Evolutionary conservation across 345 rosid genomes (phyloP), one percentile per base, ranked within the genome.

Genomic region (Sapria himalayana): DNA sequence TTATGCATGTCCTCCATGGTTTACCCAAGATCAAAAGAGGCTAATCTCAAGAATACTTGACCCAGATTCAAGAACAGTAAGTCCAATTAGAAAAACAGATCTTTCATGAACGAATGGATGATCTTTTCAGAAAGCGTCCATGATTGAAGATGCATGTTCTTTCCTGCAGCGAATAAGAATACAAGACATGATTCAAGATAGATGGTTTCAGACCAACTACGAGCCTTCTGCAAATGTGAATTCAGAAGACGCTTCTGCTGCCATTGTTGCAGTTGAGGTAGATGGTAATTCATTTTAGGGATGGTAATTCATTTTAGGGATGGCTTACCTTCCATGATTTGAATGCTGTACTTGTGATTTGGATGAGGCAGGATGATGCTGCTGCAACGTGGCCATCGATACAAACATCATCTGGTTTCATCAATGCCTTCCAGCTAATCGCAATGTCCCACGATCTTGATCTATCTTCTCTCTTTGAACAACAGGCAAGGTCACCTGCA

Each of bases 391-490:
- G 62, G n/a, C n/a, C n/a, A n/a, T n/a, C n/a, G 46, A 64, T 58
- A 20, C 49, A 49, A 1, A 63, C 56, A 32, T 64, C 79, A 19
- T 60, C 97, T 18, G 78, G 67, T 42, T 86, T 76, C 61, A 73
- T 86, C 51, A 81, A 78, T 55, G 97, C 97, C 19, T 86, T 86
- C 51, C 75, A 76, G 49, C 53, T 81, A 69, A 81, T 81, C 60
- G 94, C 94, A 41, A 81, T 81, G 97, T 86, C 92, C 24, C 64
- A 64, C 29, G 97, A 86, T 56, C 79, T 85, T 12, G 94, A 85
- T 69, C 62, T 81, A 63, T 81, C 92, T 20, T 89, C 94, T 55
- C 92, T 78, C 9, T 86, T 86, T 9, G 82, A 73, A 72, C 85
- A 67, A 50, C 69, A 66, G 71, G 96, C 58, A 61, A 62, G 74